phyloP scores from a whole-genome alignment of 2,329 filamentous ascomycete genomes.

The Penicillium paneum region DNA sequence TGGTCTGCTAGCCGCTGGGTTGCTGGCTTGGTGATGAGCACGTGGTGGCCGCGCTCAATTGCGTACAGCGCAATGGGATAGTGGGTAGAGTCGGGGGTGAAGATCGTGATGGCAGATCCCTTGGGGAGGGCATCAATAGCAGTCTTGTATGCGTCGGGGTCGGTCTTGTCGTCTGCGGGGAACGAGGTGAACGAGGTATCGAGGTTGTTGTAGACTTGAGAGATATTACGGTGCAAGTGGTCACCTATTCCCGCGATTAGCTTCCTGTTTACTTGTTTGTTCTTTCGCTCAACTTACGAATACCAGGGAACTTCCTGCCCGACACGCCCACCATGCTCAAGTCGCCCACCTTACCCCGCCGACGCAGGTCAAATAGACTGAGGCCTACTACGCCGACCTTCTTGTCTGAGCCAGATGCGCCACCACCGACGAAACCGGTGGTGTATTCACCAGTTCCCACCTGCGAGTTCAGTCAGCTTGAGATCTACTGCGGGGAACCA shows the following conservation, averaged over 20 bases:
- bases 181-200: conserved; percentile 84
- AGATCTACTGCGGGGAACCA: not conserved
- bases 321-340: conserved; percentile 88
- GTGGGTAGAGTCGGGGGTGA: conserved; percentile 91
- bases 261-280: conserved; percentile 6
- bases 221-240: conserved; percentile 85
- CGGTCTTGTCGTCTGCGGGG: conserved; percentile 67
- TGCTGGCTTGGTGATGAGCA: conserved; percentile 90
- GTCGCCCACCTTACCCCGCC: conserved; percentile 81
- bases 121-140: conserved; percentile 80
- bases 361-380: conserved; percentile 82
- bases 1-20: conserved; percentile 82
- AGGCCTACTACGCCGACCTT: conserved; percentile 92
- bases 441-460: conserved; percentile 96
- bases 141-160: conserved; percentile 79
- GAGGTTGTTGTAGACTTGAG: conserved; percentile 79
- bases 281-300: conserved; percentile 57
- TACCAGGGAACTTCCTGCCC: conserved; percentile 85
- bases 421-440: conserved; percentile 84
- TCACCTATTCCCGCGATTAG: conserved; percentile 53
- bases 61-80: conserved; percentile 90
- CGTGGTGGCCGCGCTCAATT: conserved; percentile 81
- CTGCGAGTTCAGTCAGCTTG: conserved; percentile 38
- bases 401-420: conserved; percentile 84
- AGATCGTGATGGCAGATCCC: conserved; percentile 90